Evolutionary conservation across 2,329 filamentous ascomycete genomes (phyloP).

Genomic region (Calonectria fujianensis): DNA sequence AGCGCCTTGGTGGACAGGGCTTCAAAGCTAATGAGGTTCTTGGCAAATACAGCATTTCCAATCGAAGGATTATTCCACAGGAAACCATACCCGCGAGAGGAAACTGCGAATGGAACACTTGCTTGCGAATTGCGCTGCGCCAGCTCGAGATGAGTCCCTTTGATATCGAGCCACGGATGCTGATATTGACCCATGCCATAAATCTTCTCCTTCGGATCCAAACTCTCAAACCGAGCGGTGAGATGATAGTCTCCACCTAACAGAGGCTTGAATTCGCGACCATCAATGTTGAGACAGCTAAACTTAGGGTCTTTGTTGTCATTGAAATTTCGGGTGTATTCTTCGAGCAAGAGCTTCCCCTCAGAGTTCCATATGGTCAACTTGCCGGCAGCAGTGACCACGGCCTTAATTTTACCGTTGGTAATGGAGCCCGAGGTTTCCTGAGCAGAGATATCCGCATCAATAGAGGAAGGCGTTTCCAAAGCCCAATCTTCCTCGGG

Average conservation of each 20-base stretch:
- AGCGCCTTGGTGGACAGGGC: constrained; percentile 74
- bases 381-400: constrained; percentile 53
- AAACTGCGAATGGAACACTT: constrained; percentile 77
- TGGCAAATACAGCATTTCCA: constrained; percentile 76
- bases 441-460: constrained; percentile 21
- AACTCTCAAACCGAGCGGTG: constrained; percentile 75
- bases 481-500: constrained; percentile 48
- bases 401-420: constrained; percentile 49
- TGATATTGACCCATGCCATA: constrained; percentile 84
- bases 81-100: constrained; percentile 76
- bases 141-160: constrained; percentile 77
- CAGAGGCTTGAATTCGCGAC: constrained; percentile 74
- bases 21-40: constrained; percentile 77
- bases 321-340: constrained; percentile 56
- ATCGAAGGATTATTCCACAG: constrained; percentile 81
- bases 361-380: constrained; percentile 54
- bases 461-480: constrained; percentile 3
- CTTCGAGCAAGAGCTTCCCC: constrained; percentile 58
- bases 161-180: constrained; percentile 77
- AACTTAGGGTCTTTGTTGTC: constrained; percentile 74
- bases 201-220: constrained; percentile 74
- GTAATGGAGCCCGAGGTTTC: constrained; percentile 40
- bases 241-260: constrained; percentile 73
- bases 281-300: constrained; percentile 73
- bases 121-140: constrained; percentile 81